Percentiles rank a stretch among this genome's conserved stretches.
phyloP scores from a whole-genome alignment of 1,139 yeast genomes.

The Pichia sp. region DNA sequence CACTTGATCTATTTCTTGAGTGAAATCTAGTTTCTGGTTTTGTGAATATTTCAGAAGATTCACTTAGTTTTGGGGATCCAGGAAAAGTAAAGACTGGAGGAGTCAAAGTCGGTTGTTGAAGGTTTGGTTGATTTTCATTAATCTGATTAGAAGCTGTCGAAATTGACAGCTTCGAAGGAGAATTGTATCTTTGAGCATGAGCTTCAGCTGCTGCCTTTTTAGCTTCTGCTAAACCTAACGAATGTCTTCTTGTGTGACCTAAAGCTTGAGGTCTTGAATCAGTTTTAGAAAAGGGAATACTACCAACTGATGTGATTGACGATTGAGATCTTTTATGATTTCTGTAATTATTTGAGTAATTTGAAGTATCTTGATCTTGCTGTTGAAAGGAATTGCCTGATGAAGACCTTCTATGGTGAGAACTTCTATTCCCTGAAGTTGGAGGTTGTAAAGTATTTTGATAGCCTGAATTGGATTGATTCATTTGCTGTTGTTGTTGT shows the following conservation, averaged over 20 bases:
- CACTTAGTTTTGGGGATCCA: slow-evolving; percentile 33
- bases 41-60: slow-evolving; percentile 4
- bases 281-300: slow-evolving; percentile 17
- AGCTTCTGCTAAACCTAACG: slow-evolving; percentile 91
- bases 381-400: slow-evolving; percentile 21
- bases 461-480: slow-evolving; percentile 19
- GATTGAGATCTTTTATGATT: slow-evolving; percentile 31
- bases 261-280: slow-evolving; percentile 28
- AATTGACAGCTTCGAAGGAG: slow-evolving; percentile 30
- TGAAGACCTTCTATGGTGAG: slow-evolving; percentile 26
- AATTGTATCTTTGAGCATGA: slow-evolving; percentile 54
- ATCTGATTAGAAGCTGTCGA: slow-evolving; percentile 24
- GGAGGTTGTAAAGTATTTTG: slow-evolving; percentile 27
- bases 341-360: slow-evolving; percentile 12
- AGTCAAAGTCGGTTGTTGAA: slow-evolving; percentile 12
- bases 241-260: slow-evolving; percentile 89
- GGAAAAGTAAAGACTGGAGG: slow-evolving; percentile 49
- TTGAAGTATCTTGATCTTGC: slow-evolving; percentile 11
- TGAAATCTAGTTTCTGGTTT: slow-evolving; percentile 14
- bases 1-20: slow-evolving; percentile 23
- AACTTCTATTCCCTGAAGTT: background rate
- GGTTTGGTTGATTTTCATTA: slow-evolving; percentile 8
- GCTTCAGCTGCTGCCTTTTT: slow-evolving; percentile 92
- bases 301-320: slow-evolving; percentile 24
- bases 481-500: slow-evolving; percentile 20